Conservation (phyloP, 1,284 basidiomycete genomes). For the Tremellales sp. region DNA sequence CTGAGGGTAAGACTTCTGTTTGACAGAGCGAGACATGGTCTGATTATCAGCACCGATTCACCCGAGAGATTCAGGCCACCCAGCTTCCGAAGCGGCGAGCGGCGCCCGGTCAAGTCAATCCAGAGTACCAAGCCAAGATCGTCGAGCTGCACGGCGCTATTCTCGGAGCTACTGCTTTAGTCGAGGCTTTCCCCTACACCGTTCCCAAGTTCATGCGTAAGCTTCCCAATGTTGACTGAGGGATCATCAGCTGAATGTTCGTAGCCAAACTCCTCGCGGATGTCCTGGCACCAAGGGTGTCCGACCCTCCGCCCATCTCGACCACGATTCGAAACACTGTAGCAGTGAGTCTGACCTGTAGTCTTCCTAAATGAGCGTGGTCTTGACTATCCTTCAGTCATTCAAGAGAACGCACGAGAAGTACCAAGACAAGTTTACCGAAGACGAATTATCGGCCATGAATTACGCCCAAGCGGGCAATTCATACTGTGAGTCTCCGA, state of each 20-base stretch:
- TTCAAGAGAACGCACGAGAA: conserved; percentile 50
- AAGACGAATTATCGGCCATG: conserved; percentile 81
- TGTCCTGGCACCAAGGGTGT: conserved; percentile 59
- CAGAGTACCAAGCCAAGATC: conserved; percentile 68
- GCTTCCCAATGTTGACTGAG: too few species aligned
- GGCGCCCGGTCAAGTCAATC: conserved; percentile 49
- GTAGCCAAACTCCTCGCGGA: conserved; percentile 42
- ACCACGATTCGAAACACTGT: conserved; percentile 85
- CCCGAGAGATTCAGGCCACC: conserved; percentile 59
- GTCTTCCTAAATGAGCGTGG: conserved; percentile 57
- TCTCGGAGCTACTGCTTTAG: conserved; percentile 62
- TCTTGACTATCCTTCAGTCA: conserved; percentile 28
- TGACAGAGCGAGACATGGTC: background rate
- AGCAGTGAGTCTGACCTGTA: conserved; percentile 46
- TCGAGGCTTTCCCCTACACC: conserved; percentile 59
- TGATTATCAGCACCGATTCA: conserved; percentile 67
- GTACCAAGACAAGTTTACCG: conserved; percentile 82
- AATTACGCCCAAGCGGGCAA: conserved; percentile 86
- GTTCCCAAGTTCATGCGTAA: conserved; percentile 68
- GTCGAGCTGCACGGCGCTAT: conserved; percentile 82
- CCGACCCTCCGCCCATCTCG: conserved; percentile 87
- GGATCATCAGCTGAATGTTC: too few species aligned
- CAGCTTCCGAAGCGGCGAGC: conserved; percentile 68
- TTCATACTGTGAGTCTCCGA: conserved; percentile 67
- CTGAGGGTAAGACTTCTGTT: conserved; percentile 62